Conservation (phyloP, 2,329 filamentous ascomycete genomes). For the Ascochyta viciae-villosae region DNA sequence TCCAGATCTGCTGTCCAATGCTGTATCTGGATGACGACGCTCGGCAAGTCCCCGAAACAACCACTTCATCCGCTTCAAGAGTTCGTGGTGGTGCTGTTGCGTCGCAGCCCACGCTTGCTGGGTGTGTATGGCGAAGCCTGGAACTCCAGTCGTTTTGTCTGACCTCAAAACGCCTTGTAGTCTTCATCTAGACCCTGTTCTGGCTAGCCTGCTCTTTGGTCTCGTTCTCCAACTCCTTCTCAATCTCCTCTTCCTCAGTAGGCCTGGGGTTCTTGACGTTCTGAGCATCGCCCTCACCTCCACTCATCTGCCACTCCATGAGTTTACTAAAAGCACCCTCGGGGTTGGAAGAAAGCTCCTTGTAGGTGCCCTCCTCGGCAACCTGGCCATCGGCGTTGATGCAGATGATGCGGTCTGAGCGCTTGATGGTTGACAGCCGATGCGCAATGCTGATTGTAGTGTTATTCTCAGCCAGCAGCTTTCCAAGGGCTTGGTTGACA, state of each 20-base stretch:
- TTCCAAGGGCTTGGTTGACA: conserved; percentile 87
- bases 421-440: conserved; percentile 93
- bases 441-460: conserved; percentile 99
- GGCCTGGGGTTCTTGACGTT: conserved; percentile 41
- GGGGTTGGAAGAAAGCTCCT: conserved; percentile 73
- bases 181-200: conserved; percentile 21
- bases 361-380: conserved; percentile 87
- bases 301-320: conserved; percentile 99
- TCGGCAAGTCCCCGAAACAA: not conserved
- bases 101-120: not conserved
- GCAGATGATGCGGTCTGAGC: conserved; percentile 93
- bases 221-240: conserved; percentile 49
- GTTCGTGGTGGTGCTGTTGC: not conserved
- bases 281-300: conserved; percentile 64
- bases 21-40: not conserved
- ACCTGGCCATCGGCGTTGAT: conserved; percentile 86
- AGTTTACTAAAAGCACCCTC: conserved; percentile 89
- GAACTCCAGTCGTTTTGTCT: not conserved
- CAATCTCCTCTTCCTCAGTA: conserved; percentile 60
- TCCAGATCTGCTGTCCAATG: not conserved
- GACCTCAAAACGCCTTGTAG: not conserved
- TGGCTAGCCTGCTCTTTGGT: conserved; percentile 45
- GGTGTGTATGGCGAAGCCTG: not conserved
- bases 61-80: not conserved
- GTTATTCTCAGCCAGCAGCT: conserved; percentile 82